Conservation (phyloP, 2,329 filamentous ascomycete species). For the Amphichorda felina region DNA sequence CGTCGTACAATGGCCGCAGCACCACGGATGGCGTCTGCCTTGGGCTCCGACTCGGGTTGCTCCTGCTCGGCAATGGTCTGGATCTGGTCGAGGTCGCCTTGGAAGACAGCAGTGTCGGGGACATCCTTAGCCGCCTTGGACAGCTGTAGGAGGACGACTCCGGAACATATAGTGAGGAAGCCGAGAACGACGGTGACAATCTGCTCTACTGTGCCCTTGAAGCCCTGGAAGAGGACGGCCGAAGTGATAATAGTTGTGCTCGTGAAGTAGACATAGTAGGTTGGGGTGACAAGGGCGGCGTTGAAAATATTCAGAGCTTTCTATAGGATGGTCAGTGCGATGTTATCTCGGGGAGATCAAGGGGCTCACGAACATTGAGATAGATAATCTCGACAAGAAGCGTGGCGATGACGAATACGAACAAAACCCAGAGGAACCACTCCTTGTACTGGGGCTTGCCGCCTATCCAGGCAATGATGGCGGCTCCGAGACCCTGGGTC, state of each 20-base stretch:
- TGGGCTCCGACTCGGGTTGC: conserved; percentile 91
- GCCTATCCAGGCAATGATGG: conserved; percentile 70
- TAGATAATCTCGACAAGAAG: conserved; percentile 90
- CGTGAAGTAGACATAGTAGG: conserved; percentile 98
- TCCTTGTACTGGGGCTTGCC: conserved; percentile 87
- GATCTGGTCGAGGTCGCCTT: conserved; percentile 86
- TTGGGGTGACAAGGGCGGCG: conserved; percentile 90
- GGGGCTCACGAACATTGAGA: conserved; percentile 64
- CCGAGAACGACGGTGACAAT: conserved; percentile 88
- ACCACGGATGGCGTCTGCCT: conserved; percentile 90
- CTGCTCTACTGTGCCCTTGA: conserved; percentile 70
- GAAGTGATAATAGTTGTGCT: conserved; percentile 91
- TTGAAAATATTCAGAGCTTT: conserved; percentile 99
- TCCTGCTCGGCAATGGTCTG: conserved; percentile 91
- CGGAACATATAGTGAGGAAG: conserved; percentile 86
- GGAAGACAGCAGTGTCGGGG: conserved; percentile 83
- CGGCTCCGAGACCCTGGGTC: conserved; percentile 84
- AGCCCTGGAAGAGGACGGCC: conserved; percentile 82
- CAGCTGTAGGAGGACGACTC: conserved; percentile 86
- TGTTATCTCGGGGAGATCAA: neutral
- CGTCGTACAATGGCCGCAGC: conserved; percentile 78
- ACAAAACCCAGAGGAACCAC: conserved; percentile 88
- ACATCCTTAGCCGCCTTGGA: conserved; percentile 98
- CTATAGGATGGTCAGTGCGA: conserved; percentile 36
- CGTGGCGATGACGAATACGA: conserved; percentile 85